A percentile compares a stretch with the other conserved stretches of the same genome.
phyloP scores from a whole-genome alignment of 768 basidiomycete species.

The Russula foetens region DNA sequence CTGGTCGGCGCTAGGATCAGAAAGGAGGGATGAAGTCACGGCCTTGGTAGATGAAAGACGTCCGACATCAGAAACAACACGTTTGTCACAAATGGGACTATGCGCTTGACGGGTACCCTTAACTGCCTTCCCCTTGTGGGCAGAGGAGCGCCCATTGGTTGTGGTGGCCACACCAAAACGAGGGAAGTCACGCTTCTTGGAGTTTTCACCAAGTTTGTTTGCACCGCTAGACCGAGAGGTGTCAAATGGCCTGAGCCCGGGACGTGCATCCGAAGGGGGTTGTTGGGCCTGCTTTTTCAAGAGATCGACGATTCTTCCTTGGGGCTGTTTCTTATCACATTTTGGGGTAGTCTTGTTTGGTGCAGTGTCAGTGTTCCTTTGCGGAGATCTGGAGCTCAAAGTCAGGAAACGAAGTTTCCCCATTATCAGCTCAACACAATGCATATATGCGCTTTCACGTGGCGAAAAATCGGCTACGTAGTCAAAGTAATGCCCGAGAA shows the following conservation, averaged over 20 bases:
- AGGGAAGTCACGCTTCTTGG: neutral
- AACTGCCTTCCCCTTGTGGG: neutral
- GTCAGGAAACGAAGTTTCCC: neutral
- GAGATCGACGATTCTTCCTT: conserved; percentile 36
- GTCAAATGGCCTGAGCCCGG: conserved; percentile 8
- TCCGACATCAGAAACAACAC: neutral
- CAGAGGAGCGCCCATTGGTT: neutral
- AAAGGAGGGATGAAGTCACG: neutral
- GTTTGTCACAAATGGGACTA: neutral
- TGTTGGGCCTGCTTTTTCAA: conserved; percentile 37
- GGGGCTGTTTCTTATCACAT: conserved; percentile 16
- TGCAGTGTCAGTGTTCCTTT: neutral
- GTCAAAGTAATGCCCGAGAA: neutral
- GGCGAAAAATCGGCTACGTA: neutral
- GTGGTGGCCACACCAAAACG: neutral
- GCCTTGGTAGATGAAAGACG: neutral
- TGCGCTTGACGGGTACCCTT: neutral
- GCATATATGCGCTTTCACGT: neutral
- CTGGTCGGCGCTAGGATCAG: neutral
- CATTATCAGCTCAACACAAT: neutral
- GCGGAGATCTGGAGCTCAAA: neutral
- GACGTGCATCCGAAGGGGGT: neutral
- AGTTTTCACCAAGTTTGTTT: neutral
- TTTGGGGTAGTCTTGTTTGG: neutral
- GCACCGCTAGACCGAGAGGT: neutral